phyloP scores from a whole-genome alignment of 2,329 filamentous ascomycete genomes.

The Exserohilum rostratum region DNA sequence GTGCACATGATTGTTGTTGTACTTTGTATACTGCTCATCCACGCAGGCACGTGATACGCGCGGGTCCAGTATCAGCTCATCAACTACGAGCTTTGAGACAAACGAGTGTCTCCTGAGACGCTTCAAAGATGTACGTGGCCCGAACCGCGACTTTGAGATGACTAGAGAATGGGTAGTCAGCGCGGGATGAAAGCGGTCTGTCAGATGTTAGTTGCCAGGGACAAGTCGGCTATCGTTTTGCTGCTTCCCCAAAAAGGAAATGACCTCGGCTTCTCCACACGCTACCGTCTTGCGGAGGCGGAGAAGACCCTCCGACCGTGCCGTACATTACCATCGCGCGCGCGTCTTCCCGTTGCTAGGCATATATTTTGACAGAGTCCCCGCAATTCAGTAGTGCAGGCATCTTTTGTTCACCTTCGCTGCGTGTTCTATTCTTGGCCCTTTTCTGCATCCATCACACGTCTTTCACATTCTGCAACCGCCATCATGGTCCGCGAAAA shows the following conservation, averaged over 20 bases:
- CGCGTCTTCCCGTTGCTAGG: constrained; percentile 2
- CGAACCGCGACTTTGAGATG: no score
- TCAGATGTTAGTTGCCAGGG: background rate
- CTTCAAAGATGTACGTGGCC: no score
- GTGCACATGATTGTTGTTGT: no score
- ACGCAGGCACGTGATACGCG: no score
- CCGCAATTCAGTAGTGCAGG: background rate
- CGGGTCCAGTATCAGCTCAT: no score
- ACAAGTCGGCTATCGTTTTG: constrained; percentile 25
- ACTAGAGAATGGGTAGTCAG: no score
- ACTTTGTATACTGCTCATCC: no score
- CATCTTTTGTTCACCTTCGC: background rate
- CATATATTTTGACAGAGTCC: background rate
- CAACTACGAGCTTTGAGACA: no score
- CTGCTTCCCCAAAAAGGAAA: constrained; percentile 21
- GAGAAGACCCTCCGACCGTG: constrained; percentile 18
- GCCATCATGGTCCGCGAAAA: constrained; percentile 58
- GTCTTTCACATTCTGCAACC: constrained; percentile 9
- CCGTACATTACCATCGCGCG: constrained; percentile 21
- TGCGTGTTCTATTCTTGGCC: constrained; percentile 6
- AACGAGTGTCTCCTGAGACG: no score
- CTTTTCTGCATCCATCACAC: background rate
- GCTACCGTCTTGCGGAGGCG: constrained; percentile 22
- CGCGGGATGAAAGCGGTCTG: background rate
- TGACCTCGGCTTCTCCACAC: constrained; percentile 36